These are phyloP conservation scores for Oxalis stricta DNA, from an alignment of 441 rosid species.

Conservation along the genomic window DNA sequence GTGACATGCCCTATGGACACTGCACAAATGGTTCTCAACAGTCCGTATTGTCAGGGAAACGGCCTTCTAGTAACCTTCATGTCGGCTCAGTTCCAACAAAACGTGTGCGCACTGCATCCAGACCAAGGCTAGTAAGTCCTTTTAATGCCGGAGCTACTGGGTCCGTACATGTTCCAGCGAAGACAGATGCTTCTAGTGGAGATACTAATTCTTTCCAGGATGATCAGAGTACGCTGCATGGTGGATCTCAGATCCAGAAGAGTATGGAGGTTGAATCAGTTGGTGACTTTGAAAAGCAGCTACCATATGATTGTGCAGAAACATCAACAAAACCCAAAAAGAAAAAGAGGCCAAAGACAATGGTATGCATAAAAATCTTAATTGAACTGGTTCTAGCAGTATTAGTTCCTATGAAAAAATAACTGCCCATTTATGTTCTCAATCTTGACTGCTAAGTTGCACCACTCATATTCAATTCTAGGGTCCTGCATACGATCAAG, in stretches of 20 bases:
- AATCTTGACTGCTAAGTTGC: constrained; percentile 13
- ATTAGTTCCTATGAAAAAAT: too few relatives aligned
- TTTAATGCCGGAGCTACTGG: constrained; percentile 48
- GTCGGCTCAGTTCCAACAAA: constrained; percentile 72
- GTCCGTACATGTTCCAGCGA: constrained; percentile 34
- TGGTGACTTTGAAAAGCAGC: constrained; percentile 60
- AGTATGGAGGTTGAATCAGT: constrained; percentile 78
- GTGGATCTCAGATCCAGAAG: constrained; percentile 65
- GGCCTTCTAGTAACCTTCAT: constrained; percentile 48
- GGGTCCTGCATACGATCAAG: constrained; percentile 76
- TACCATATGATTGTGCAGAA: constrained; percentile 66
- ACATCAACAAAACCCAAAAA: constrained; percentile 65
- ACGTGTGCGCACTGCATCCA: constrained; percentile 84
- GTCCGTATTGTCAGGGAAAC: constrained; percentile 42
- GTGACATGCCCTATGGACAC: constrained; percentile 46
- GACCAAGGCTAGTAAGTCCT: constrained; percentile 71
- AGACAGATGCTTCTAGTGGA: constrained; percentile 94
- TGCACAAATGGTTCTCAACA: constrained; percentile 37
- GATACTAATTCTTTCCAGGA: constrained; percentile 96
- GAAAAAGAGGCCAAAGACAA: constrained; percentile 67
- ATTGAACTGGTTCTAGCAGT: neutral
- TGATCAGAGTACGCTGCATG: constrained; percentile 77
- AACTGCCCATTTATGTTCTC: constrained; percentile 9
- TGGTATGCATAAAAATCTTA: constrained; percentile 31
- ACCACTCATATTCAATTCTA: constrained; percentile 25